A percentile compares a stretch with the other conserved stretches of the same genome.
Evolutionary conservation across 352 stramenopile species (phyloP).

Genomic region (Globisporangium nunn): DNA sequence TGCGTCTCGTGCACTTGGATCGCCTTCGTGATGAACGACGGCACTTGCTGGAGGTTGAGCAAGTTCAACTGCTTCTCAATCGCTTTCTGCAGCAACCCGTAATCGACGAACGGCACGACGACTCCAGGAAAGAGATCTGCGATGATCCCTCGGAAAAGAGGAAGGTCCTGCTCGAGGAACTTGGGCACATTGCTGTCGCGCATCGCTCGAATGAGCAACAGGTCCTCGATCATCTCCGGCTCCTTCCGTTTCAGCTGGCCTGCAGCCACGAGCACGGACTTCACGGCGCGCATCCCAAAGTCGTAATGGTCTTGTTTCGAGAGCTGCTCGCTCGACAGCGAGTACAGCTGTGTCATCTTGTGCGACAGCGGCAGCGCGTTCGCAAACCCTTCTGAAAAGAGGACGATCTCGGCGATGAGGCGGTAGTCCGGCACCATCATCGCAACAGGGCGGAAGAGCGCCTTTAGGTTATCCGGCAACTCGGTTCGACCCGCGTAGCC

Average conservation of each 20-base stretch:
- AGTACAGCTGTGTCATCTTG: constrained; percentile 94
- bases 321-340: constrained; percentile 89
- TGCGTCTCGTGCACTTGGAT: constrained; percentile 90
- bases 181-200: constrained; percentile 95
- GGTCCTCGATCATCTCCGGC: constrained; percentile 90
- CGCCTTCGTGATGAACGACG: constrained; percentile 80
- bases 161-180: constrained; percentile 92
- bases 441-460: constrained; percentile 89
- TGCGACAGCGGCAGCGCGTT: constrained; percentile 89
- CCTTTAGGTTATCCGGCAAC: constrained; percentile 92
- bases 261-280: constrained; percentile 91
- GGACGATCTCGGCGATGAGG: constrained; percentile 92
- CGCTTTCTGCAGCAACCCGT: constrained; percentile 85
- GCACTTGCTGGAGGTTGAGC: constrained; percentile 76
- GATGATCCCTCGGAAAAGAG: constrained; percentile 92
- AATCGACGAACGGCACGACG: constrained; percentile 92
- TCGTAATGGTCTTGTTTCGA: constrained; percentile 95
- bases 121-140: constrained; percentile 92
- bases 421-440: constrained; percentile 95
- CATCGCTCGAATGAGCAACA: constrained; percentile 94
- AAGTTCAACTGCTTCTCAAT: constrained; percentile 78
- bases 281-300: constrained; percentile 92
- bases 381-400: constrained; percentile 92
- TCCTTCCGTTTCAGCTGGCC: constrained; percentile 93
- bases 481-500: constrained; percentile 91